Conservation (phyloP, 352 stramenopile species). For the Pythium dissotocum region DNA sequence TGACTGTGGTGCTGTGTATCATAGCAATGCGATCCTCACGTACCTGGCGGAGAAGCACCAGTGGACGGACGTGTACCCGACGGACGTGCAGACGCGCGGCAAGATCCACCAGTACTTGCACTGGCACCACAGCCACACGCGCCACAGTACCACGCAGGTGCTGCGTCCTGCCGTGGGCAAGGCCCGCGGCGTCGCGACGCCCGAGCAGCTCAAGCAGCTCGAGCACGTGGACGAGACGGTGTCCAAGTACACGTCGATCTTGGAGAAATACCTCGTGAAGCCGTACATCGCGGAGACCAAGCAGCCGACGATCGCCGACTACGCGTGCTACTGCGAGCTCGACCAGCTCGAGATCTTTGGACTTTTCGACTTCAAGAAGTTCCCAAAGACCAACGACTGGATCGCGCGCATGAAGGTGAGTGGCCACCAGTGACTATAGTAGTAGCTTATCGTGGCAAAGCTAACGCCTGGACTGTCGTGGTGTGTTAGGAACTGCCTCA, state of each 20-base stretch:
- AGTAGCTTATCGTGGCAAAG: background rate
- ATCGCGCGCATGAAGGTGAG: conserved; percentile 20
- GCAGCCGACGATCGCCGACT: conserved; percentile 60
- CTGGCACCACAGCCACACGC: conserved; percentile 65
- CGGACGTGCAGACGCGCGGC: conserved; percentile 37
- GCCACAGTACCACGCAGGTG: conserved; percentile 39
- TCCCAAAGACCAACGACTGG: conserved; percentile 22
- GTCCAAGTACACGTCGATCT: conserved; percentile 26
- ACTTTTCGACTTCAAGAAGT: conserved; percentile 41
- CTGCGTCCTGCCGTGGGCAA: conserved; percentile 31
- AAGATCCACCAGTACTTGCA: conserved; percentile 21
- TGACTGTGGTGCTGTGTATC: background rate
- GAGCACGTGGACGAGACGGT: conserved; percentile 24
- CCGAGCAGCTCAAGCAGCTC: conserved; percentile 9
- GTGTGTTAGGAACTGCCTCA: conserved; percentile 27
- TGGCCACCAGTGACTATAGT: background rate
- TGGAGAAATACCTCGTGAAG: conserved; percentile 48
- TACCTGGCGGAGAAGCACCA: conserved; percentile 55
- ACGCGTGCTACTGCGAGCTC: conserved; percentile 58
- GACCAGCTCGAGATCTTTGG: conserved; percentile 58
- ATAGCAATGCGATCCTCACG: conserved; percentile 42
- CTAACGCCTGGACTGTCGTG: no score
- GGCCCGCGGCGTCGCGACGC: background rate
- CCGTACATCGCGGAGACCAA: conserved; percentile 48
- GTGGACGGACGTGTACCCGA: conserved; percentile 55